Evolutionary conservation across 2,329 filamentous ascomycete genomes (phyloP), one percentile per base, ranked within the genome.

Genomic region (Chrysoporthe austroafricana): DNA sequence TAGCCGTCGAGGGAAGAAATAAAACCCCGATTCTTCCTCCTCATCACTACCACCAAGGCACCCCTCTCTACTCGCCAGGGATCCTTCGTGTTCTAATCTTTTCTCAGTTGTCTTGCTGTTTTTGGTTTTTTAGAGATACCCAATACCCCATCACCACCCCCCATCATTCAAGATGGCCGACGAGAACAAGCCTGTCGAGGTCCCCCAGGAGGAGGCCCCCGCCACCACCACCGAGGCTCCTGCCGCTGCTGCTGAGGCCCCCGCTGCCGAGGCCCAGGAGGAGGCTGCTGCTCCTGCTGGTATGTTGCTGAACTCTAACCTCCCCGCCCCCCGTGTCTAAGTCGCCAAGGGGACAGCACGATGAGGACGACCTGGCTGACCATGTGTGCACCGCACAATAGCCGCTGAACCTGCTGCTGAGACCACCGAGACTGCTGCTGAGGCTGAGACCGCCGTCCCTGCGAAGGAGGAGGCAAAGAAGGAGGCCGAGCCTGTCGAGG

Each of bases 101-200:
- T 66, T 69, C 62, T 64, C 58, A 61, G 60, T 67, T 67, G 50
- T 69, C 62, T 67, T 64, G 43, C 39, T 48, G 56, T 69, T 70
- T 66, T 71, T 69, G 68, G 70, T 71, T 81, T 77, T 59, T 59
- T 59, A 67, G 68, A 39, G 83, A 85, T 85, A 85, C 83, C 82
- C 83, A 78, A 78, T 73, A 44, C 66, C 72, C 73, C 73, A 65
- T 62, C 54, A 52, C 44, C 34, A 63, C 59, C 46, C 26, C 42
- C 64, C 39, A 73, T 68, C 71, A 77, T 77, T 79, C 83, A 86
- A 76, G 85, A 93, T 93, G 90, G 88, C 91, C 82, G 90, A 93
- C 77, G 84, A 83, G 80, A 86, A 89, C 81, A 93, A 93, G 84
- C 86, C 89, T 77, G 84, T 86, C 75, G 89, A 89, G 79, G 83